phyloP scores from a whole-genome alignment of 192 early-diverging fungal genomes.

The Umbelopsis sp. region DNA sequence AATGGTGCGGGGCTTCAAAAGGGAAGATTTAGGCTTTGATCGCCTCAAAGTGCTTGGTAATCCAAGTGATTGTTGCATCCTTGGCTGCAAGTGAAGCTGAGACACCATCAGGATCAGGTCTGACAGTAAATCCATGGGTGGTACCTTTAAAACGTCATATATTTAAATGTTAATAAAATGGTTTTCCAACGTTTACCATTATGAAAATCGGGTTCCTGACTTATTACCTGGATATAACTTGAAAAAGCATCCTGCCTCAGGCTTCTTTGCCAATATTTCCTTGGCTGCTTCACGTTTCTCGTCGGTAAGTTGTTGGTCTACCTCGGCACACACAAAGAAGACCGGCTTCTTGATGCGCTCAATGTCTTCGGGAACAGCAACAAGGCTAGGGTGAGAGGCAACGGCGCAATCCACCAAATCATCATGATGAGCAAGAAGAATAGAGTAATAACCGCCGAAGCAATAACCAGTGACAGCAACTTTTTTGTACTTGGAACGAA shows the following conservation, averaged over 20 bases:
- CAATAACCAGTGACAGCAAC: slow-evolving; percentile 7
- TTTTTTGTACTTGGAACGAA: background rate
- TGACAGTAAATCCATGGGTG: background rate
- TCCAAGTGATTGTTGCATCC: background rate
- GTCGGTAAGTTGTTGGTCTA: background rate
- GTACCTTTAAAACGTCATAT: background rate
- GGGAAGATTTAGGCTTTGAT: background rate
- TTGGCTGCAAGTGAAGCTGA: background rate
- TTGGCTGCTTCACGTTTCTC: slow-evolving; percentile 1
- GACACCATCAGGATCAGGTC: background rate
- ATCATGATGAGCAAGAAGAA: background rate
- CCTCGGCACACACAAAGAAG: background rate
- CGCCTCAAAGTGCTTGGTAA: background rate
- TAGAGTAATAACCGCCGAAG: slow-evolving; percentile 10
- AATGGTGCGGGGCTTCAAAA: background rate
- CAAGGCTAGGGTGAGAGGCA: background rate
- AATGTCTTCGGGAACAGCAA: background rate
- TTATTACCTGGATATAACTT: background rate
- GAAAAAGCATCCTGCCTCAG: background rate
- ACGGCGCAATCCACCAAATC: background rate
- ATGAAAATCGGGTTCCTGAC: too few relatives aligned
- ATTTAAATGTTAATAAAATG: background rate
- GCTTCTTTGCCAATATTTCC: slow-evolving; percentile 6
- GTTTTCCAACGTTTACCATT: background rate
- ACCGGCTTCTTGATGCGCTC: background rate